phyloP scores from a whole-genome alignment of 2,329 filamentous ascomycete species.

The Phyllosticta paracitricarpa region DNA sequence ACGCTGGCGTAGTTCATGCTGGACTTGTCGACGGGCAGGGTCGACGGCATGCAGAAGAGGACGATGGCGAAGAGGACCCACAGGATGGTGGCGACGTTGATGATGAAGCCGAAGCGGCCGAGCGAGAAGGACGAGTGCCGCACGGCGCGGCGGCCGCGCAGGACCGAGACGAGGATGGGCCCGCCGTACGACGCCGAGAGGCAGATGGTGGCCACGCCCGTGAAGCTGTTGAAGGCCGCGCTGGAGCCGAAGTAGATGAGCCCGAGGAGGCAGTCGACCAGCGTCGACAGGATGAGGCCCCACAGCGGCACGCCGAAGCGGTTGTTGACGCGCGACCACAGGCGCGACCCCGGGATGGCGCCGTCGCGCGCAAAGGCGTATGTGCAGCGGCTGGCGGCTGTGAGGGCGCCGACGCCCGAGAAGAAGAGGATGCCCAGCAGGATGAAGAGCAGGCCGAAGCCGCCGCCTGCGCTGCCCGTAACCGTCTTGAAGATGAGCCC shows the following conservation, averaged over 20 bases:
- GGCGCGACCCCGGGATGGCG: slow-evolving; percentile 57
- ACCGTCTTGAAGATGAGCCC: slow-evolving; percentile 65
- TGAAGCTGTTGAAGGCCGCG: slow-evolving; percentile 71
- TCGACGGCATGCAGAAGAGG: slow-evolving; percentile 63
- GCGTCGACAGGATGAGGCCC: slow-evolving; percentile 57
- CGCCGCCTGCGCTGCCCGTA: slow-evolving; percentile 61
- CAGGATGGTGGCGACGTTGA: slow-evolving; percentile 57
- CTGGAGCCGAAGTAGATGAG: slow-evolving; percentile 71
- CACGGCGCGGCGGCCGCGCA: slow-evolving; percentile 58
- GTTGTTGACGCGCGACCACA: slow-evolving; percentile 58
- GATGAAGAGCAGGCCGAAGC: slow-evolving; percentile 65
- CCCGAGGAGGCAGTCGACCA: slow-evolving; percentile 60
- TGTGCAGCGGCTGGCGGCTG: slow-evolving; percentile 63
- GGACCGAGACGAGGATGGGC: slow-evolving; percentile 61
- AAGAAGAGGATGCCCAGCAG: slow-evolving; percentile 70
- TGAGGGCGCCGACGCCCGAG: slow-evolving; percentile 64
- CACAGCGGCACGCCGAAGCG: slow-evolving; percentile 59
- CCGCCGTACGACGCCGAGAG: slow-evolving; percentile 66
- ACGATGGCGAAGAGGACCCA: slow-evolving; percentile 64
- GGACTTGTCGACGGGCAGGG: slow-evolving; percentile 29
- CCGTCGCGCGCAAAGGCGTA: slow-evolving; percentile 69
- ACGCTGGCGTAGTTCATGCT: slow-evolving; percentile 36
- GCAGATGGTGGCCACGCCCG: slow-evolving; percentile 70
- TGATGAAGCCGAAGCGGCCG: slow-evolving; percentile 55
- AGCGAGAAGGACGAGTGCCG: slow-evolving; percentile 57